Conservation (phyloP, 140 eudicot genomes). For the Flaveria floridana region DNA sequence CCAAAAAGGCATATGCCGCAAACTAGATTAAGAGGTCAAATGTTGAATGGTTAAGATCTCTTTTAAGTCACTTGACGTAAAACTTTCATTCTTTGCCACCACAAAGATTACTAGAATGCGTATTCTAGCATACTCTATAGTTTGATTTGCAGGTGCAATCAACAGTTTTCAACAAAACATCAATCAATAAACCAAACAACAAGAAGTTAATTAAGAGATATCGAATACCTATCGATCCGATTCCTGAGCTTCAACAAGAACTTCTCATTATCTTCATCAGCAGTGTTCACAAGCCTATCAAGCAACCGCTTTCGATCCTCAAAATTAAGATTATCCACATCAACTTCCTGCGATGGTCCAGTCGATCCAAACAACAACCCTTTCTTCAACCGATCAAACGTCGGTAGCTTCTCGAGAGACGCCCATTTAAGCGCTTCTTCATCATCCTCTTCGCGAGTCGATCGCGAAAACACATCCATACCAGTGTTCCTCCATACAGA, state of each 20-base stretch:
- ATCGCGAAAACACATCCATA: slow-evolving; percentile 50
- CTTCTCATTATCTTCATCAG: slow-evolving; percentile 50
- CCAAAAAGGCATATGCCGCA: background rate
- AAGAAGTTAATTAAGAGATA: background rate
- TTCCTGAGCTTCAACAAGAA: slow-evolving; percentile 31
- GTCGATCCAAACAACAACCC: slow-evolving; percentile 48
- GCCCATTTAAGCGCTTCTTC: slow-evolving; percentile 93
- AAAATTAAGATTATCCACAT: slow-evolving; percentile 41
- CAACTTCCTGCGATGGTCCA: slow-evolving; percentile 38
- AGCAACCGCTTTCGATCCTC: slow-evolving; percentile 41
- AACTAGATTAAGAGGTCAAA: too few relatives aligned
- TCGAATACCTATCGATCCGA: slow-evolving; percentile 19
- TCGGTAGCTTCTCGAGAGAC: slow-evolving; percentile 68
- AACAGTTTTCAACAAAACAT: background rate
- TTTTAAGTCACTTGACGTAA: too few relatives aligned
- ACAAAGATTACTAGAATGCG: too few relatives aligned
- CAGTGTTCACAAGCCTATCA: slow-evolving; percentile 52
- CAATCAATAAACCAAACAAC: background rate
- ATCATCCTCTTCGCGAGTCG: slow-evolving; percentile 60
- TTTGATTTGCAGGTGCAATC: background rate
- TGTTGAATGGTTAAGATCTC: too few relatives aligned
- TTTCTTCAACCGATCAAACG: slow-evolving; percentile 57
- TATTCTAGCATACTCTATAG: background rate
- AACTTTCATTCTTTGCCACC: too few relatives aligned
- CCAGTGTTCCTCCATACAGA: slow-evolving; percentile 49